These are phyloP conservation scores for Anthostomella pinea DNA, from an alignment of 2,329 filamentous ascomycete species.

Conservation along the genomic window DNA sequence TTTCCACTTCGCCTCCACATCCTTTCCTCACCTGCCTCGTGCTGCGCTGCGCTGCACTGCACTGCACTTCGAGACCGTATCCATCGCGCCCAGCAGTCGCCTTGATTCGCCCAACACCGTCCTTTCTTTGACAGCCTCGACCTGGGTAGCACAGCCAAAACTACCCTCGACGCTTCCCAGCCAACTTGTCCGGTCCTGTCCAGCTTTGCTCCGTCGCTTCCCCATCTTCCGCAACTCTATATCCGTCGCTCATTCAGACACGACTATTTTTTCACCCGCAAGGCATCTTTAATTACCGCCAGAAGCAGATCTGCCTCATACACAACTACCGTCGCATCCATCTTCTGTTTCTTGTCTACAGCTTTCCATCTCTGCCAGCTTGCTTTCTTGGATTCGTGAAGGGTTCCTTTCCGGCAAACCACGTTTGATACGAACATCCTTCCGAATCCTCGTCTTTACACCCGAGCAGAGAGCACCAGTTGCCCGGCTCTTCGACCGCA, in stretches of 20 bases:
- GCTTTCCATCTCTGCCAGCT: slow-evolving; percentile 25
- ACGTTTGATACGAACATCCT: slow-evolving; percentile 33
- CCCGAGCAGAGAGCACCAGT: slow-evolving; percentile 19
- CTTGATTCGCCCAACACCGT: no score
- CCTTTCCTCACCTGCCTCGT: slow-evolving; percentile 8
- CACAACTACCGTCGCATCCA: slow-evolving; percentile 19
- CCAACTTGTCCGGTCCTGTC: slow-evolving; percentile 14
- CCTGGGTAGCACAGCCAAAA: no score
- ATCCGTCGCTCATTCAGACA: slow-evolving; percentile 28
- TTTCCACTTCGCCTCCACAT: slow-evolving; percentile 10
- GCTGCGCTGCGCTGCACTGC: slow-evolving; percentile 15
- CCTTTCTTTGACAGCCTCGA: no score
- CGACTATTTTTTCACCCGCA: slow-evolving; percentile 11
- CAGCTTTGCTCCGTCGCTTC: slow-evolving; percentile 14
- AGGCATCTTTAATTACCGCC: slow-evolving; percentile 27
- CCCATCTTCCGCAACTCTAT: slow-evolving; percentile 17
- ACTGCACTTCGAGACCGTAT: no score
- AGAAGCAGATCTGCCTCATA: slow-evolving; percentile 15
- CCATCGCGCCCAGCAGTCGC: no score
- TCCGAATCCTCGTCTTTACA: slow-evolving; percentile 17
- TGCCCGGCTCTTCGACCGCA: slow-evolving; percentile 20
- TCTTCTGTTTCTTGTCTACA: slow-evolving; percentile 32
- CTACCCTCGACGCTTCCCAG: slow-evolving; percentile 2
- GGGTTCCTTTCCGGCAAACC: slow-evolving; percentile 28
- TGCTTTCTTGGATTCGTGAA: slow-evolving; percentile 29